Evolutionary conservation across 164 flowering plant genomes (phyloP), one percentile per base, ranked within the genome.

Genomic region (Aristolochia californica): DNA sequence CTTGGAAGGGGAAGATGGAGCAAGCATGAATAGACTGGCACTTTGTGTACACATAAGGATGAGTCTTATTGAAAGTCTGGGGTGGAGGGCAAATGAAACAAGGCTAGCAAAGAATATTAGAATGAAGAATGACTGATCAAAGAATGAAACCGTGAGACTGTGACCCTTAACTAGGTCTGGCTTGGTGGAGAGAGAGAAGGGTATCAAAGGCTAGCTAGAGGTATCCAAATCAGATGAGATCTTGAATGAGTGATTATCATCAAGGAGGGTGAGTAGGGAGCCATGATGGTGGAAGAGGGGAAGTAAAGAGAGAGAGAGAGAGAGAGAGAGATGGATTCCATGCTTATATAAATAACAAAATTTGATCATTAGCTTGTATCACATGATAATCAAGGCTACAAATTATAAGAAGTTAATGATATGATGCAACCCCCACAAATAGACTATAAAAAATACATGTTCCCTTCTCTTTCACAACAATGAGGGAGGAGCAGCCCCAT

Each of bases 1-100:
- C 97, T 67, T 93, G 97, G 68, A 94, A 93, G 10, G 97, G 97
- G 68, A 93, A 93, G 24, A 93, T 70, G 17, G 94, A 81, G 20
- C 97, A 75, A 2, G 97, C 94, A 66, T 93, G 97, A 43, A 93
- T 85, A 21, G 97, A 45, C 69, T 89, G 96, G 67, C 97, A 93
- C 58, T 93, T 11, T 51, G 57, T n/a, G n/a, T n/a, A n/a, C n/a
- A n/a, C n/a, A n/a, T n/a, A n/a, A n/a, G n/a, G n/a, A n/a, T n/a
- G n/a, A 13, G 62, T 62, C 38, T 83, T 85, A 67, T 71, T 73
- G 57, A 75, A 75, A 0, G 98, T 91, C 53, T 88, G 97, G 0
- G 81, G 77, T 0, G 95, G 97, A 93, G 88, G 13, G 98, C 98
- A 1, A 94, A 81, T 22, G 94, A 79, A 9, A 72, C 48, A 5